phyloP scores from a whole-genome alignment of 139 green algal genomes.

The Chlamydomonas eustigma region DNA sequence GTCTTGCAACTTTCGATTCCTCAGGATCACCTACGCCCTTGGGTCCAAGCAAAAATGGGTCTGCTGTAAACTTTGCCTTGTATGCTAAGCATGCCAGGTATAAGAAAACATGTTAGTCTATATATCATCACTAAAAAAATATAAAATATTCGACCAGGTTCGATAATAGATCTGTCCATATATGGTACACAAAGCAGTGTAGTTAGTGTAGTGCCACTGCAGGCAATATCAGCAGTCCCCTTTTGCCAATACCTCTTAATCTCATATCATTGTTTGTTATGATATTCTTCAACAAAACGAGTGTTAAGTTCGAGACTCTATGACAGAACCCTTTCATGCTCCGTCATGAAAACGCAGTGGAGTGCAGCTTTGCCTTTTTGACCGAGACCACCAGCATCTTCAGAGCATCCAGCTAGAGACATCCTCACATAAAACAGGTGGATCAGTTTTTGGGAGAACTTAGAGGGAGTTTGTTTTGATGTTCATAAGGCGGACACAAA shows the following conservation, averaged over 20 bases:
- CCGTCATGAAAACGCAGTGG: not conserved
- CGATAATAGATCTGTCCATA: no score
- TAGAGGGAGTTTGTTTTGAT: not conserved
- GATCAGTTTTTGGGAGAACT: not conserved
- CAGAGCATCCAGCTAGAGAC: not conserved
- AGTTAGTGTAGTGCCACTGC: no score
- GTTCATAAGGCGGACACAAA: not conserved
- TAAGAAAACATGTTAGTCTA: not conserved
- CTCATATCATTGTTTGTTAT: not conserved
- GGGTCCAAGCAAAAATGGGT: constrained; percentile 53
- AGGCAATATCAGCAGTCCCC: not conserved
- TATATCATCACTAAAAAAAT: not conserved
- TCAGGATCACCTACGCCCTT: constrained; percentile 56
- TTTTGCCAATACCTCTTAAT: not conserved
- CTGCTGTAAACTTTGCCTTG: constrained; percentile 82
- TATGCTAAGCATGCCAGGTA: constrained; percentile 54
- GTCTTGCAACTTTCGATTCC: no score
- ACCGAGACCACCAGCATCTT: not conserved
- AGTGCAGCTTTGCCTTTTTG: not conserved
- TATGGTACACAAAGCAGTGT: no score
- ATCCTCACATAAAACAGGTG: not conserved
- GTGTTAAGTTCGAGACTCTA: not conserved
- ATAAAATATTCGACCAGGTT: not conserved
- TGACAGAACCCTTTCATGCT: not conserved
- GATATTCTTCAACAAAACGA: not conserved